Conservation (phyloP, 2,329 filamentous ascomycete species). For the Colletotrichum filicis region DNA sequence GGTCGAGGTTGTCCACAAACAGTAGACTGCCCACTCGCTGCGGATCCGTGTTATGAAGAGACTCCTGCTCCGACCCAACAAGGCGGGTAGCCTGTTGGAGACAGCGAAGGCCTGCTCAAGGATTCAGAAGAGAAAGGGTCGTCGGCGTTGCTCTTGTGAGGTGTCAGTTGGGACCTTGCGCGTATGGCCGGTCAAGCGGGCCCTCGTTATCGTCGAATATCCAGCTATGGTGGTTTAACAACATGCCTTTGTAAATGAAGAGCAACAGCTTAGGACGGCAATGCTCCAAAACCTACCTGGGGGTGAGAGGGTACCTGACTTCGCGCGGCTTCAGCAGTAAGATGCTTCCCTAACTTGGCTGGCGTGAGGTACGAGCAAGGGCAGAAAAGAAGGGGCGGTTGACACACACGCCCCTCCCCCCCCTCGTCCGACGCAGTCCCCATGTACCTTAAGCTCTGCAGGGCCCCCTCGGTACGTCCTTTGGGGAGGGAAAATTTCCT, state of each 20-base stretch:
- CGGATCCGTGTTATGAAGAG: neutral
- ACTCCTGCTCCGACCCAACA: neutral
- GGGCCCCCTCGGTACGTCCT: constrained; percentile 14
- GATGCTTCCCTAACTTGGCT: neutral
- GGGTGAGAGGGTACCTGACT: constrained; percentile 5
- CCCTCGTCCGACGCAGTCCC: neutral
- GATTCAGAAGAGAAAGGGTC: neutral
- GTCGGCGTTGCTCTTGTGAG: neutral
- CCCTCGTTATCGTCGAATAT: neutral
- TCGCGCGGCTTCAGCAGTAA: neutral
- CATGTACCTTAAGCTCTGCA: constrained; percentile 24
- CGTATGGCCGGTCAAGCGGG: too few species aligned
- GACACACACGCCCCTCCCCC: neutral
- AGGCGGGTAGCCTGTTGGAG: neutral
- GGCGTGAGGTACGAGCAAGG: neutral
- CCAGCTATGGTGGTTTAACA: neutral
- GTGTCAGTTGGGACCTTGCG: neutral
- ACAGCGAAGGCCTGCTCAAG: neutral
- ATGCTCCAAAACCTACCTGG: neutral
- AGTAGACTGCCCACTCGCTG: neutral
- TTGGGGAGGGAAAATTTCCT: constrained; percentile 19
- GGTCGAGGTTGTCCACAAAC: neutral
- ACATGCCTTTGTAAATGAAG: neutral
- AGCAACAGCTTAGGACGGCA: neutral
- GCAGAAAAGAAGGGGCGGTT: neutral